A percentile compares a stretch with the other conserved stretches of the same genome.
Evolutionary conservation across 2,329 filamentous ascomycete species (phyloP).

Genomic region (Curvularia sp.): DNA sequence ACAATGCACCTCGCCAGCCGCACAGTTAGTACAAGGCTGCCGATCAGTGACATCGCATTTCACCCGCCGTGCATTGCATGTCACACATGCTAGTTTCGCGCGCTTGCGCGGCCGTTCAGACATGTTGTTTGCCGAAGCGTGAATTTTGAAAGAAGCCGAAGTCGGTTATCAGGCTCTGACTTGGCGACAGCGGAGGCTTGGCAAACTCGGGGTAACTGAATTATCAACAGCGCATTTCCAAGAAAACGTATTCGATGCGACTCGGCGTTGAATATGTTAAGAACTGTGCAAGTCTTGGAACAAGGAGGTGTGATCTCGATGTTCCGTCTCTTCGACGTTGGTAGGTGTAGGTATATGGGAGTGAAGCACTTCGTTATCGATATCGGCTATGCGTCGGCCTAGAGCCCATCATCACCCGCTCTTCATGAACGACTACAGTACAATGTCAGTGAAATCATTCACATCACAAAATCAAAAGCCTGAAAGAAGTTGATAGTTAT

Average conservation of each 20-base stretch:
- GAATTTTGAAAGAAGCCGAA: constrained; percentile 28
- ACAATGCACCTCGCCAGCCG: constrained; percentile 47
- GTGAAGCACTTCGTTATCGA: constrained; percentile 18
- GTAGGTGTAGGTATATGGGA: background rate
- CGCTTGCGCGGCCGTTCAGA: constrained; percentile 40
- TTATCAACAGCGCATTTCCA: background rate
- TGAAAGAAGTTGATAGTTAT: constrained; percentile 8
- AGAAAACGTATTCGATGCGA: background rate
- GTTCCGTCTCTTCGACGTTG: background rate
- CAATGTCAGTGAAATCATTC: background rate
- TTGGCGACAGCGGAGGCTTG: constrained; percentile 19
- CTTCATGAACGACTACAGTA: background rate
- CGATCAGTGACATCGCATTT: constrained; percentile 56
- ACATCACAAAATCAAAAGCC: too few species aligned
- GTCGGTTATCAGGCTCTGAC: constrained; percentile 32
- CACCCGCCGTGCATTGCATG: constrained; percentile 55
- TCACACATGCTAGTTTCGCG: constrained; percentile 54
- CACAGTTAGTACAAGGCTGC: constrained; percentile 55
- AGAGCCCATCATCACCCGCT: background rate
- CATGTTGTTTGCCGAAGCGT: constrained; percentile 21
- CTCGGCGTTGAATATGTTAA: too few species aligned
- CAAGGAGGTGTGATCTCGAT: too few species aligned
- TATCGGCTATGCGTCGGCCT: constrained; percentile 30
- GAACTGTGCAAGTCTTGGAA: too few species aligned
- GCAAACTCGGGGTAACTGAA: constrained; percentile 5